A percentile compares a stretch with the other conserved stretches of the same genome.
phyloP scores from a whole-genome alignment of 768 basidiomycete species.

The Bullera alba region DNA sequence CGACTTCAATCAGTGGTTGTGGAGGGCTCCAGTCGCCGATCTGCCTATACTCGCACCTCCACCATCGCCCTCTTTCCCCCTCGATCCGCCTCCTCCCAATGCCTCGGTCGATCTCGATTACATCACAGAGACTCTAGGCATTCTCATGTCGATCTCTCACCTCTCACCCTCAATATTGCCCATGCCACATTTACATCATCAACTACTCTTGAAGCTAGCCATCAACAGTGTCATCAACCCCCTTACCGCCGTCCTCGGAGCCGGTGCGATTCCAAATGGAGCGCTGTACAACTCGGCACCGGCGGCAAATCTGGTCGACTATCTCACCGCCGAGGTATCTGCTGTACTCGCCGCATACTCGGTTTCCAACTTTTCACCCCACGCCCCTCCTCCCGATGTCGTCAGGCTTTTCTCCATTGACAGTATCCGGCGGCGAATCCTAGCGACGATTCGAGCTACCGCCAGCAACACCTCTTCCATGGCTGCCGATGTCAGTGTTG shows the following conservation, averaged over 20 bases:
- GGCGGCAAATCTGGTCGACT: conserved; percentile 50
- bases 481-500: conserved; percentile 61
- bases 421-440: conserved; percentile 55
- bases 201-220: conserved; percentile 71
- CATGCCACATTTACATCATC: conserved; percentile 59
- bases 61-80: conserved; percentile 28
- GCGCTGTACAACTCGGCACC: conserved; percentile 54
- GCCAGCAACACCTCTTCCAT: conserved; percentile 70
- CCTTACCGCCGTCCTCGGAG: conserved; percentile 67
- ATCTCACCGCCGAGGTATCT: conserved; percentile 68
- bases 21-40: conserved; percentile 1
- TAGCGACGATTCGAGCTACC: conserved; percentile 54
- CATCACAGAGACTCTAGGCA: conserved; percentile 63
- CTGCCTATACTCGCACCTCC: conserved; percentile 27
- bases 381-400: conserved; percentile 18
- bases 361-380: conserved; percentile 31
- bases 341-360: conserved; percentile 52
- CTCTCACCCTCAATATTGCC: conserved; percentile 63
- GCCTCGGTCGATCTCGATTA: conserved; percentile 53
- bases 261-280: conserved; percentile 61
- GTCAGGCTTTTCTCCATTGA: conserved; percentile 38
- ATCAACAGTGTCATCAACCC: conserved; percentile 78
- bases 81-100: conserved; percentile 52
- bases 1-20: conserved; percentile 34
- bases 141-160: conserved; percentile 53